Conservation (phyloP, 768 basidiomycete species). For the Boletus pseudopeckii region DNA sequence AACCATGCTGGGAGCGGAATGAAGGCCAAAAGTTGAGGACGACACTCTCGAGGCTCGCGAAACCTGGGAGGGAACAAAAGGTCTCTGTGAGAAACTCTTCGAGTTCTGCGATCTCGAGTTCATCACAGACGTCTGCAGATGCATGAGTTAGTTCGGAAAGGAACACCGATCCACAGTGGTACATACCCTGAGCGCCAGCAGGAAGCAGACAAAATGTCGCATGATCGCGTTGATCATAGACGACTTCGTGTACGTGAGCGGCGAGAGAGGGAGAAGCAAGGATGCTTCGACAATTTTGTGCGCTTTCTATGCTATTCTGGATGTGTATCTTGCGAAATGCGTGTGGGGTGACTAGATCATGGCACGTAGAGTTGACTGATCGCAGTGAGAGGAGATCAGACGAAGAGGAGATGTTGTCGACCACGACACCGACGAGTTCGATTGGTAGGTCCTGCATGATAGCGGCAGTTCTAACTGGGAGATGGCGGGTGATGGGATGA, state of each 20-base stretch:
- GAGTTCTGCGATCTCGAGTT: conserved; percentile 31
- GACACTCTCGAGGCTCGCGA: conserved; percentile 21
- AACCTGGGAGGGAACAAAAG: conserved; percentile 17
- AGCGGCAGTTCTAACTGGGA: no score
- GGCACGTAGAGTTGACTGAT: conserved; percentile 24
- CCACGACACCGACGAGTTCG: conserved; percentile 27
- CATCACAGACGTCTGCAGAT: conserved; percentile 20
- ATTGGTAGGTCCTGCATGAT: conserved; percentile 27
- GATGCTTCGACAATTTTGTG: conserved; percentile 23
- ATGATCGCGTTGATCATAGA: conserved; percentile 30
- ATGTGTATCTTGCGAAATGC: conserved; percentile 24
- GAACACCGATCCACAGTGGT: no score
- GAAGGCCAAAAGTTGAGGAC: conserved; percentile 32
- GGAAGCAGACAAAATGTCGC: conserved; percentile 24
- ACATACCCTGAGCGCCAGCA: conserved; percentile 11
- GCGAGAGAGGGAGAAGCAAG: conserved; percentile 22
- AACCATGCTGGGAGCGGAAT: conserved; percentile 22
- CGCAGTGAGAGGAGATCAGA: conserved; percentile 29
- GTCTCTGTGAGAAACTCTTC: conserved; percentile 29
- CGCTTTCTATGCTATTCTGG: conserved; percentile 25
- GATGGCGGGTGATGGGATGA: background rate
- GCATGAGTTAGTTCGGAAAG: background rate
- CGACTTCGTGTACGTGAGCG: conserved; percentile 23
- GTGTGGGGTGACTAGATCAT: conserved; percentile 25
- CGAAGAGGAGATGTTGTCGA: conserved; percentile 21